These are phyloP conservation scores for Aspergillus ochraceus DNA, from an alignment of 2,329 filamentous ascomycete genomes.

Conservation along the genomic window DNA sequence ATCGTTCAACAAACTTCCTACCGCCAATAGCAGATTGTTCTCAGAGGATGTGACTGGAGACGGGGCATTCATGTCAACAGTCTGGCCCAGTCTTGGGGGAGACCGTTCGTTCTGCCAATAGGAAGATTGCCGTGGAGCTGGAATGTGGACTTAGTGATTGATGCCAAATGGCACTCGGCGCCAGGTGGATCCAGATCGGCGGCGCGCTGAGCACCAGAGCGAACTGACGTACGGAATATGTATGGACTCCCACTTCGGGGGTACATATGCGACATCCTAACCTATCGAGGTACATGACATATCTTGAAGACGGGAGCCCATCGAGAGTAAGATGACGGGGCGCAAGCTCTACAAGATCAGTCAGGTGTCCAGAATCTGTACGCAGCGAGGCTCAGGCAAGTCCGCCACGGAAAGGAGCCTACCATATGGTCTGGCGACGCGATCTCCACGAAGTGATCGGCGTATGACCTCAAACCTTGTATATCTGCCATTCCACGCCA, in stretches of 20 bases:
- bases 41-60: neutral
- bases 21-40: neutral
- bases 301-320: neutral
- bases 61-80: neutral
- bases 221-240: neutral
- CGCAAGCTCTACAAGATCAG: neutral
- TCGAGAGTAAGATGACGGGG: neutral
- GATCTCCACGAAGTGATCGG: neutral
- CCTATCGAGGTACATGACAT: slow-evolving; percentile 2
- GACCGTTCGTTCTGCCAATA: slow-evolving; percentile 12
- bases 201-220: neutral
- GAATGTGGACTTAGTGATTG: slow-evolving; percentile 10
- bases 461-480: neutral
- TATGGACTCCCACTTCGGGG: neutral
- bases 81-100: neutral
- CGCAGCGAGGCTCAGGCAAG: neutral
- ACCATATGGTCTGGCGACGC: neutral
- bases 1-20: neutral
- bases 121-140: slow-evolving; percentile 12
- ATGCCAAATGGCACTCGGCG: neutral
- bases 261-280: neutral
- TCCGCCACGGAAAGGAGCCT: neutral
- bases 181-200: slow-evolving; percentile 12
- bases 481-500: slow-evolving; percentile 1
- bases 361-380: neutral